These are phyloP conservation scores for Debaryomyces robertsiae DNA, from an alignment of 1,139 yeast species.

Conservation along the genomic window DNA sequence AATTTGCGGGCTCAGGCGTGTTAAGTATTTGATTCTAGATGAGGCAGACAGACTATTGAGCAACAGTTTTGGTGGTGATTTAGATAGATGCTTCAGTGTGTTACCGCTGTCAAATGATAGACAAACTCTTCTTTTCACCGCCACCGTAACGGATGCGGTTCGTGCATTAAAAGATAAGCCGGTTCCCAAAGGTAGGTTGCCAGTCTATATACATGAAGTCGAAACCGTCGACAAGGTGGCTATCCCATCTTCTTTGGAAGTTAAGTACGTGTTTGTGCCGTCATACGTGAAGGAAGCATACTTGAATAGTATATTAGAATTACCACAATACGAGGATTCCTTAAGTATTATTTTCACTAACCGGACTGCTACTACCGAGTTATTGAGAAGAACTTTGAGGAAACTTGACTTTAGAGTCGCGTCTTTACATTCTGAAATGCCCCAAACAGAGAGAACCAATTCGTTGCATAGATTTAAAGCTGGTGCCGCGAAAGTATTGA, in stretches of 20 bases:
- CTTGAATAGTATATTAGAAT: slow-evolving; percentile 64
- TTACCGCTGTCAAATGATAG: slow-evolving; percentile 73
- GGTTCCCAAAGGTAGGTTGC: slow-evolving; percentile 58
- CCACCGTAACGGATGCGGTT: slow-evolving; percentile 94
- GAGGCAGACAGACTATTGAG: slow-evolving; percentile 94
- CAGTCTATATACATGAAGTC: slow-evolving; percentile 81
- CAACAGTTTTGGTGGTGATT: slow-evolving; percentile 79
- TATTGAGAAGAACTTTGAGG: slow-evolving; percentile 73
- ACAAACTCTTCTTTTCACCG: slow-evolving; percentile 90
- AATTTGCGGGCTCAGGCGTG: slow-evolving; percentile 71
- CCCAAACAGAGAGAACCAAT: slow-evolving; percentile 86
- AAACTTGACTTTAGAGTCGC: slow-evolving; percentile 79
- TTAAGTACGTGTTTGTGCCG: slow-evolving; percentile 64
- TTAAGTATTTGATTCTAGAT: slow-evolving; percentile 82
- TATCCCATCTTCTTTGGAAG: slow-evolving; percentile 71
- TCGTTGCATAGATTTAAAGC: slow-evolving; percentile 92
- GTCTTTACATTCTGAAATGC: slow-evolving; percentile 92
- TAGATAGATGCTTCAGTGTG: slow-evolving; percentile 67
- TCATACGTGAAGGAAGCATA: slow-evolving; percentile 91
- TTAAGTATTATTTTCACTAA: slow-evolving; percentile 89
- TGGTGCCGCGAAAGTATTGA: slow-evolving; percentile 85
- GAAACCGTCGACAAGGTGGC: slow-evolving; percentile 71
- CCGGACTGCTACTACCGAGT: slow-evolving; percentile 87
- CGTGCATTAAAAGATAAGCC: slow-evolving; percentile 75
- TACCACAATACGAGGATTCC: slow-evolving; percentile 61